Conservation (phyloP, 108 stramenopile species). For the Cafeteria roenbergensis region DNA sequence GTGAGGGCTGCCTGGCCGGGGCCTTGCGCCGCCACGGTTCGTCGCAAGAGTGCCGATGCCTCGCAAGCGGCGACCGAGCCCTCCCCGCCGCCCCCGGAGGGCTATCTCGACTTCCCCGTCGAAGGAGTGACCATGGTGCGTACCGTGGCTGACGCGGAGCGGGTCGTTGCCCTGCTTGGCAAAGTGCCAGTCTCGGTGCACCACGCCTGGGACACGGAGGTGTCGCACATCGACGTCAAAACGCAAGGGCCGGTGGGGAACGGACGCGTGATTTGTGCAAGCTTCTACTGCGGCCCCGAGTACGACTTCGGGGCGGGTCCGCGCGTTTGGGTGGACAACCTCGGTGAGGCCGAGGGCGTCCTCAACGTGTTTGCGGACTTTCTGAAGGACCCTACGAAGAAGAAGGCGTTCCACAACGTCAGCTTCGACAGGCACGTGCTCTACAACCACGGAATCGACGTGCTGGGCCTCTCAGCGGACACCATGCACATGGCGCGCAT, state of each 20-base stretch:
- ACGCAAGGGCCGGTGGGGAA: constrained; percentile 76
- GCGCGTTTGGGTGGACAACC: constrained; percentile 76
- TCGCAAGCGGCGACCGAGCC: too few species aligned
- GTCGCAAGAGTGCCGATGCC: too few species aligned
- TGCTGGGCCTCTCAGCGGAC: constrained; percentile 70
- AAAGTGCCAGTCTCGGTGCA: too few species aligned
- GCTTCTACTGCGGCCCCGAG: constrained; percentile 69
- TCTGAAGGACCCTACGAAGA: constrained; percentile 53
- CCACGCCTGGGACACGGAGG: constrained; percentile 96
- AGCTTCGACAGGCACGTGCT: constrained; percentile 96
- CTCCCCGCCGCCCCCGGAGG: too few species aligned
- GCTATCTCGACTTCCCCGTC: too few species aligned
- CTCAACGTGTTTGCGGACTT: constrained; percentile 68
- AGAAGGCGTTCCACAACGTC: constrained; percentile 95
- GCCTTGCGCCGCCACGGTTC: too few species aligned
- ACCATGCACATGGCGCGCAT: constrained; percentile 99
- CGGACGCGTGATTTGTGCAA: constrained; percentile 83
- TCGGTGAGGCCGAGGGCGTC: constrained; percentile 63
- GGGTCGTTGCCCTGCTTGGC: too few species aligned
- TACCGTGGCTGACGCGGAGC: too few species aligned
- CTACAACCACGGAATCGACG: constrained; percentile 78
- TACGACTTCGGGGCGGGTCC: constrained; percentile 74
- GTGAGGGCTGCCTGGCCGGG: too few species aligned
- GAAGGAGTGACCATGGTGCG: too few species aligned
- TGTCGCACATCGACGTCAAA: constrained; percentile 77